A percentile compares a stretch with the other conserved stretches of the same genome.
phyloP scores from a whole-genome alignment of 768 basidiomycete species.

The Auricularia sp. region DNA sequence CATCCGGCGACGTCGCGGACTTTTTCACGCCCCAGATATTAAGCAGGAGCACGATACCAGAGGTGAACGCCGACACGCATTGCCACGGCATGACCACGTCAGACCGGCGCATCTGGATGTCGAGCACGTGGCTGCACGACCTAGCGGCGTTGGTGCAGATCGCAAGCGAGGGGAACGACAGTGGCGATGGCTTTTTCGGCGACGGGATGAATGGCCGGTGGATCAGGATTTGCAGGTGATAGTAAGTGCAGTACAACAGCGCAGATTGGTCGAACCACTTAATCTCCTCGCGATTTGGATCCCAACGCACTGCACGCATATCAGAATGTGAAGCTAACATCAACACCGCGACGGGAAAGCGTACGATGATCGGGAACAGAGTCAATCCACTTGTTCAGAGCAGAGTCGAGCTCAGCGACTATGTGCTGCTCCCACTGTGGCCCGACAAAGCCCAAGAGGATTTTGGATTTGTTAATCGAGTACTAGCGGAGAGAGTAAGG shows the following conservation, averaged over 20 bases:
- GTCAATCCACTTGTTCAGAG: slow-evolving; percentile 63
- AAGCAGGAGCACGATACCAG: slow-evolving; percentile 49
- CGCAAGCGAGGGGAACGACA: slow-evolving; percentile 56
- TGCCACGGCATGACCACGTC: slow-evolving; percentile 20
- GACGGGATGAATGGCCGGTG: slow-evolving; percentile 73
- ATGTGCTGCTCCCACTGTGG: slow-evolving; percentile 53
- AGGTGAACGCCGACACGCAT: slow-evolving; percentile 34
- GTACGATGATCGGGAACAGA: slow-evolving; percentile 49
- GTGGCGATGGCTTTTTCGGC: slow-evolving; percentile 36
- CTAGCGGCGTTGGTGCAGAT: slow-evolving; percentile 78
- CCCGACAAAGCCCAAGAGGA: slow-evolving; percentile 39
- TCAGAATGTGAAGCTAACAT: not conserved
- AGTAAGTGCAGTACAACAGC: slow-evolving; percentile 43
- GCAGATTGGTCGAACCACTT: slow-evolving; percentile 47
- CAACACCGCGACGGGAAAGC: slow-evolving; percentile 23
- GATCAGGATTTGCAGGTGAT: slow-evolving; percentile 60
- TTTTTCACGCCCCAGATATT: slow-evolving; percentile 55
- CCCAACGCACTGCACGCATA: slow-evolving; percentile 27
- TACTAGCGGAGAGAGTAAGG: slow-evolving; percentile 36
- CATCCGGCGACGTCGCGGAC: slow-evolving; percentile 32
- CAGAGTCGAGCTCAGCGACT: slow-evolving; percentile 61
- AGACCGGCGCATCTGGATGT: slow-evolving; percentile 33
- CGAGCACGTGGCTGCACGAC: slow-evolving; percentile 61
- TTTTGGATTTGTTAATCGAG: slow-evolving; percentile 54
- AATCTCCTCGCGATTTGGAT: slow-evolving; percentile 29